phyloP scores from a whole-genome alignment of 306 rosid genomes.

The Coriaria nepalensis region DNA sequence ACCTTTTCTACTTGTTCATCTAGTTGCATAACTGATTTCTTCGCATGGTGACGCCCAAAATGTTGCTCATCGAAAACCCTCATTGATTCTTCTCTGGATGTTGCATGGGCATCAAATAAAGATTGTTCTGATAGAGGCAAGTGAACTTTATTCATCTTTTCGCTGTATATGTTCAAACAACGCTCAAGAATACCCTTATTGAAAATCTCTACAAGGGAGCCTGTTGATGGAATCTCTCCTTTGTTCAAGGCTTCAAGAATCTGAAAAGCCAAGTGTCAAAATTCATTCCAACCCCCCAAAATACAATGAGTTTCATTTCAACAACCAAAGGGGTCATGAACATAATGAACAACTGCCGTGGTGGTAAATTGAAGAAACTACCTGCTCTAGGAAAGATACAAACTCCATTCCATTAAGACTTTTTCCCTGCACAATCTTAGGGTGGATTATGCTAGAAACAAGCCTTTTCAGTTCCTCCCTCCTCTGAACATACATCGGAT shows the following conservation, averaged over 20 bases:
- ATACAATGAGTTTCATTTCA: not conserved
- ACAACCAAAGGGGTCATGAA: not conserved
- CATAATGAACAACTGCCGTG: not conserved
- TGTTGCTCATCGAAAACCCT: constrained; percentile 64
- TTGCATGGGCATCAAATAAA: constrained; percentile 48
- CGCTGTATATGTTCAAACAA: constrained; percentile 59
- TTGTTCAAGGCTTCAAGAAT: constrained; percentile 94
- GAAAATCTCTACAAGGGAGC: constrained; percentile 92
- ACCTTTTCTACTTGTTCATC: constrained; percentile 79
- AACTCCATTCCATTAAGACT: constrained; percentile 72
- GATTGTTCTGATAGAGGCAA: constrained; percentile 55
- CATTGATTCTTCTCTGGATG: constrained; percentile 36
- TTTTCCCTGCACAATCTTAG: constrained; percentile 84
- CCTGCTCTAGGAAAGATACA: constrained; percentile 81
- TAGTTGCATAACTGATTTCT: constrained; percentile 64
- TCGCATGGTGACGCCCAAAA: constrained; percentile 86
- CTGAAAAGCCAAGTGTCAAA: constrained; percentile 24
- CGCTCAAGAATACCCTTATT: constrained; percentile 87
- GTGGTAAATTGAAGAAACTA: constrained; percentile 10
- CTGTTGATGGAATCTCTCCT: constrained; percentile 98
- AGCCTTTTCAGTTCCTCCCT: constrained; percentile 73
- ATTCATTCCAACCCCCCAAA: too few species aligned
- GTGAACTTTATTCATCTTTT: constrained; percentile 37
- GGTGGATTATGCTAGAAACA: constrained; percentile 65
- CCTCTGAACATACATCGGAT: constrained; percentile 51